phyloP scores from a whole-genome alignment of 75 land plant genomes.

The Larix kaempferi region DNA sequence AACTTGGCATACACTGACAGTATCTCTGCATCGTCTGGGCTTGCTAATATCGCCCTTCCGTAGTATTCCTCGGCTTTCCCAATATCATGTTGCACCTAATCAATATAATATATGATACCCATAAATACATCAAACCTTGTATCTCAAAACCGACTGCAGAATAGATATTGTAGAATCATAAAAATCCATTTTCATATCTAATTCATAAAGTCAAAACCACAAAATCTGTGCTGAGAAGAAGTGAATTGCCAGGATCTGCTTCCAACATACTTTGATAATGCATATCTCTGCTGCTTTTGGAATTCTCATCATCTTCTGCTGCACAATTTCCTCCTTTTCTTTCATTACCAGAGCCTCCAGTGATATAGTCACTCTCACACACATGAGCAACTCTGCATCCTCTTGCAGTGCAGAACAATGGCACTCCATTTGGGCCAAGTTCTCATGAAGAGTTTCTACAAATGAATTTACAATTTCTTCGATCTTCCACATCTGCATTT shows the following conservation, averaged over 20 bases:
- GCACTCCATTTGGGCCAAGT: background rate
- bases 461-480: too few relatives aligned
- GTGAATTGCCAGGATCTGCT: slow-evolving; percentile 50
- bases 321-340: slow-evolving; percentile 13
- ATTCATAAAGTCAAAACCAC: background rate
- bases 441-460: background rate
- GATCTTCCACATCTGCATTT: too few relatives aligned
- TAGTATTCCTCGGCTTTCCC: slow-evolving; percentile 38
- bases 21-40: slow-evolving; percentile 35
- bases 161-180: slow-evolving; percentile 2
- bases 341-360: slow-evolving; percentile 11
- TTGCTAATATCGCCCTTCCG: slow-evolving; percentile 45
- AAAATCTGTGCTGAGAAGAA: slow-evolving; percentile 25
- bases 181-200: background rate
- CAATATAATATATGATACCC: background rate
- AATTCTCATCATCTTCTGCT: slow-evolving; percentile 8
- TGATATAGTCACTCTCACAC: background rate
- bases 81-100: slow-evolving; percentile 17
- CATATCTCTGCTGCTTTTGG: slow-evolving; percentile 19
- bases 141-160: too few relatives aligned
- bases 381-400: background rate
- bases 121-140: background rate
- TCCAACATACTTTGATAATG: slow-evolving; percentile 52
- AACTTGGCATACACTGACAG: slow-evolving; percentile 42
- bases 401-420: background rate